Conservation (phyloP, 1,284 basidiomycete species). For the Ustilago shanxiensis region DNA sequence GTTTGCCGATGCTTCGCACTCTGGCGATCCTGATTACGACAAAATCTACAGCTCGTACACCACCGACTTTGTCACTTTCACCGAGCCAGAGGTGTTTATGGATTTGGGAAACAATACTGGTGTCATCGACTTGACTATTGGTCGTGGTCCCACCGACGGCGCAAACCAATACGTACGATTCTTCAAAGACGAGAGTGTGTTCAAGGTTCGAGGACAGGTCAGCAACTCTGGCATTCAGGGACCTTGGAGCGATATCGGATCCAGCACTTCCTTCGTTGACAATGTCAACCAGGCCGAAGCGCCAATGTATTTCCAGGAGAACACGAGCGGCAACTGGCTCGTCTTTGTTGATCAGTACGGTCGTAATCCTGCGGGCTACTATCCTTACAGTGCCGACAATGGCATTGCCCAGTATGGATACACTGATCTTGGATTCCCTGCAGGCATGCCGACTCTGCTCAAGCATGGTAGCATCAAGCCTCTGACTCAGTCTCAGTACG, state of each 20-base stretch:
- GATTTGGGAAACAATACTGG: constrained; percentile 22
- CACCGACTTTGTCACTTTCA: constrained; percentile 29
- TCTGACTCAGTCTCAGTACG: constrained; percentile 46
- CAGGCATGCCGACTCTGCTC: constrained; percentile 33
- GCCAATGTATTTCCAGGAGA: constrained; percentile 30
- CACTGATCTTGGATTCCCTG: constrained; percentile 37
- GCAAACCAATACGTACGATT: constrained; percentile 27
- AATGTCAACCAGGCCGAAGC: constrained; percentile 34
- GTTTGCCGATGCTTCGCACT: constrained; percentile 31
- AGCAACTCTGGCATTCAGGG: constrained; percentile 27
- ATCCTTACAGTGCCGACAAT: constrained; percentile 24
- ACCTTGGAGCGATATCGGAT: constrained; percentile 25
- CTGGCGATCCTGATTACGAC: constrained; percentile 29
- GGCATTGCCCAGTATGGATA: constrained; percentile 34
- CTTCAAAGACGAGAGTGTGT: constrained; percentile 38
- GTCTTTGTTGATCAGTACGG: constrained; percentile 42
- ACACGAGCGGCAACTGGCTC: constrained; percentile 18
- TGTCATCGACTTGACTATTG: constrained; percentile 31
- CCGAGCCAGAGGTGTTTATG: constrained; percentile 27
- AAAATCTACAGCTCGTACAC: constrained; percentile 38
- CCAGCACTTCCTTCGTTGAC: constrained; percentile 18
- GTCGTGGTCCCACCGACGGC: constrained; percentile 14
- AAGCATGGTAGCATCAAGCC: constrained; percentile 45
- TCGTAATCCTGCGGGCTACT: constrained; percentile 31
- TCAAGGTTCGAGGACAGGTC: constrained; percentile 33